Percentiles rank a stretch among this genome's conserved stretches.
These are phyloP conservation scores for Botrytis squamosa DNA, from an alignment of 2,329 filamentous ascomycete species.

Conservation along the genomic window DNA sequence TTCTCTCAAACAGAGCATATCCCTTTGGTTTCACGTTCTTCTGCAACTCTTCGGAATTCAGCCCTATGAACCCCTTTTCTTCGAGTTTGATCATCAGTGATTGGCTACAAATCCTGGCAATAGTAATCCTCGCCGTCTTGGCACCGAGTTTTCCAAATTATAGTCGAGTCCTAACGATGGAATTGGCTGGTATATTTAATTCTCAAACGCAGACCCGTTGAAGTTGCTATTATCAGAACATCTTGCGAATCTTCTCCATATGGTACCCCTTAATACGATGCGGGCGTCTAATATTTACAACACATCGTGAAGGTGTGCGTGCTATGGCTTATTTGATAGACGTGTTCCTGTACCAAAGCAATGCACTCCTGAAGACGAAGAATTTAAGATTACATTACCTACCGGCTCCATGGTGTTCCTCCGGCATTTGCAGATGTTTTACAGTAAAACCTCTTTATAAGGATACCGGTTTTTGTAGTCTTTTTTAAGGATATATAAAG, in stretches of 20 bases:
- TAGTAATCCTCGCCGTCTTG: constrained; percentile 11
- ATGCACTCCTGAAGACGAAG: not conserved
- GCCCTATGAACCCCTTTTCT: constrained; percentile 20
- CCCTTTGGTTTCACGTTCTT: constrained; percentile 6
- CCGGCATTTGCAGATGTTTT: constrained; percentile 9
- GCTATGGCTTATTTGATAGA: not conserved
- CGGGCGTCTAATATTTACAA: not conserved
- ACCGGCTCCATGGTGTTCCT: constrained; percentile 12
- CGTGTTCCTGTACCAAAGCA: not conserved
- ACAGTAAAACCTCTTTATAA: too few species aligned
- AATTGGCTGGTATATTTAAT: constrained; percentile 13
- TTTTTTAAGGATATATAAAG: too few species aligned
- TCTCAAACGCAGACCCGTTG: constrained; percentile 12
- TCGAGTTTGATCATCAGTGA: not conserved
- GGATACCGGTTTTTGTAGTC: too few species aligned
- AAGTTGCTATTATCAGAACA: constrained; percentile 11
- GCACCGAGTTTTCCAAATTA: not conserved
- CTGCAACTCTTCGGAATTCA: constrained; percentile 21
- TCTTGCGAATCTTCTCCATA: constrained; percentile 5
- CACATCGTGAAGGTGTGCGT: not conserved
- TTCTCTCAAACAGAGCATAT: not conserved
- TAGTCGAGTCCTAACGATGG: not conserved
- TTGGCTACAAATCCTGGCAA: not conserved
- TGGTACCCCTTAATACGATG: not conserved
- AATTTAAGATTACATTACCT: not conserved